Evolutionary conservation across 257 asterid genomes (phyloP).

Genomic region (Striga asiatica): DNA sequence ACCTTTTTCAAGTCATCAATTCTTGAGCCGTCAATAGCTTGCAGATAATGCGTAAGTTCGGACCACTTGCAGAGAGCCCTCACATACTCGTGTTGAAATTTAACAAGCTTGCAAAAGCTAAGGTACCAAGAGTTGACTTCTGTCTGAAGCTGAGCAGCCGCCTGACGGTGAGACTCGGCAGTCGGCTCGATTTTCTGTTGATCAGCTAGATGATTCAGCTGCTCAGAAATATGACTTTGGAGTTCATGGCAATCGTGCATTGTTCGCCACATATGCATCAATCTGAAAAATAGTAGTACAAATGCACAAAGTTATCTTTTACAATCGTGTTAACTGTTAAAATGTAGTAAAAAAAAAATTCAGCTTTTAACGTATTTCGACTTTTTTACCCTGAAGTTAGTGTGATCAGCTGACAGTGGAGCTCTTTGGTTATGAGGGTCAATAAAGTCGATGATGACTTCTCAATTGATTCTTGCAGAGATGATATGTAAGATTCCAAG

Average conservation of each 20-base stretch:
- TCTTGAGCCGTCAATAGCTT: conserved; percentile 20
- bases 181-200: conserved; percentile 41
- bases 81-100: conserved; percentile 56
- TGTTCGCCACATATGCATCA: conserved; percentile 59
- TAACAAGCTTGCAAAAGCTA: conserved; percentile 53
- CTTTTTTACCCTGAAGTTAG: conserved; percentile 60
- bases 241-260: conserved; percentile 62
- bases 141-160: conserved; percentile 67
- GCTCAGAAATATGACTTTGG: conserved; percentile 59
- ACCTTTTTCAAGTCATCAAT: conserved; percentile 24
- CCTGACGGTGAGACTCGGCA: conserved; percentile 49
- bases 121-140: conserved; percentile 65
- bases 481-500: conserved; percentile 40
- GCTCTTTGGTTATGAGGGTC: conserved; percentile 51
- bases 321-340: no score
- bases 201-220: conserved; percentile 43
- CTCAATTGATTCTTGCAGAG: conserved; percentile 52
- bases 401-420: conserved; percentile 64
- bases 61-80: conserved; percentile 50
- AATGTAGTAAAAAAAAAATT: no score
- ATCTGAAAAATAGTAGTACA: conserved; percentile 34
- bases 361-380: background rate
- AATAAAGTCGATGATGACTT: conserved; percentile 37
- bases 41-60: conserved; percentile 31
- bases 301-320: no score